Evolutionary conservation across 1,139 yeast genomes (phyloP).

Genomic region (Casaregolazyma suthepensis): DNA sequence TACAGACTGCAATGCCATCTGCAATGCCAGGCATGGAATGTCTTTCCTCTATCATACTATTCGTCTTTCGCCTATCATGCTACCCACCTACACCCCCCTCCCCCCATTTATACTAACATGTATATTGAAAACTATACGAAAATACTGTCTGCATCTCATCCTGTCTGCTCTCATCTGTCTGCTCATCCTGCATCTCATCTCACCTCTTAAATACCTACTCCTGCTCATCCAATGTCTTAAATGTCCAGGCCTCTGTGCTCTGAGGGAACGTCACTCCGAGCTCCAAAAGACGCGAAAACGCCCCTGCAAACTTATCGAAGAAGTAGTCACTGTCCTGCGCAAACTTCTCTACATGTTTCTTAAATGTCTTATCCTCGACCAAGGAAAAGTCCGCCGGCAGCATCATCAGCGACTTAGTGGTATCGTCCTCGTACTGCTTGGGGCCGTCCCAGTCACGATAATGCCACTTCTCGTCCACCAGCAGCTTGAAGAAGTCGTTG

Average conservation of each 20-base stretch:
- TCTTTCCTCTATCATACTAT: no score
- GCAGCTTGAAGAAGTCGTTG: conserved; percentile 67
- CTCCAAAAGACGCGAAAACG: conserved; percentile 65
- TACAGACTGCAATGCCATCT: no score
- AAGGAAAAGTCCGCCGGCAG: conserved; percentile 78
- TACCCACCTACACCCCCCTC: no score
- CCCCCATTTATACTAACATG: no score
- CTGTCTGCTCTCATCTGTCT: not conserved
- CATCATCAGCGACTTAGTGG: conserved; percentile 79
- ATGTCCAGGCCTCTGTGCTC: conserved; percentile 40
- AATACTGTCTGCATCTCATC: no score
- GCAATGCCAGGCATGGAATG: no score
- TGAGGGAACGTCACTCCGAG: conserved; percentile 55
- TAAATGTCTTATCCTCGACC: conserved; percentile 58
- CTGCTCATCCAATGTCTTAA: conserved; percentile 40
- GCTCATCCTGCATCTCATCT: not conserved
- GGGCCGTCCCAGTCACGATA: conserved; percentile 70
- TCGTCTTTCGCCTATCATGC: no score
- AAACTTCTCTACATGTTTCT: conserved; percentile 60
- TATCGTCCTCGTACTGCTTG: conserved; percentile 69
- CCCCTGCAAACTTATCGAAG: conserved; percentile 65
- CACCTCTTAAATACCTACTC: not conserved
- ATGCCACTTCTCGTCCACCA: conserved; percentile 69
- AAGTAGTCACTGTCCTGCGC: conserved; percentile 66
- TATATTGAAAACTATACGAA: not conserved